Evolutionary conservation across 2,329 filamentous ascomycete genomes (phyloP).

Genomic region (Colletotrichum sp.): DNA sequence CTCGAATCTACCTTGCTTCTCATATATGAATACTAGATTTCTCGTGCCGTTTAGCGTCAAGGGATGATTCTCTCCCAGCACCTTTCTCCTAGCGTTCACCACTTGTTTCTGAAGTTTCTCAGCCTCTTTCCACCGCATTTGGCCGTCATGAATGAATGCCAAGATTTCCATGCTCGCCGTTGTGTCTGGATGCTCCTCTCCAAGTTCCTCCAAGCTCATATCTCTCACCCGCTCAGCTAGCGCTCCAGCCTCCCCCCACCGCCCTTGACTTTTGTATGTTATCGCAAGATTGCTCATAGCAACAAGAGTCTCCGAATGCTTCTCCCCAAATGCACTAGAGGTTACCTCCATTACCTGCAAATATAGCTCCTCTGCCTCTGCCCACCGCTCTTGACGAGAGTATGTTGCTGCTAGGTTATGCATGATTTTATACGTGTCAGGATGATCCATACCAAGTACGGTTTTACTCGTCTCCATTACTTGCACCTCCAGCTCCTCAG

Average conservation of each 20-base stretch:
- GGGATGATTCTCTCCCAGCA: neutral
- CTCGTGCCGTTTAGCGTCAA: fast-evolving
- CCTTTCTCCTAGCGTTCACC: fast-evolving
- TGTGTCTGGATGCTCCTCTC: neutral
- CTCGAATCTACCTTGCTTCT: neutral
- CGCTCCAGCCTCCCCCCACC: neutral
- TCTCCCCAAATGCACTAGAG: neutral
- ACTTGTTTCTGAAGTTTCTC: neutral
- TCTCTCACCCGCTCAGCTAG: neutral
- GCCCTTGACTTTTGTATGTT: neutral
- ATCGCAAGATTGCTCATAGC: neutral
- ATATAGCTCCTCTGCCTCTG: neutral
- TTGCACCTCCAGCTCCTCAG: neutral
- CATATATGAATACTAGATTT: fast-evolving
- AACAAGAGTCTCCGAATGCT: fast-evolving
- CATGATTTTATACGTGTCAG: neutral
- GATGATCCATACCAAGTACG: neutral
- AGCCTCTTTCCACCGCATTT: neutral
- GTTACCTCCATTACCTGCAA: neutral
- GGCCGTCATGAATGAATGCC: fast-evolving
- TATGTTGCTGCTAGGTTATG: neutral
- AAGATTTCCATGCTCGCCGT: neutral
- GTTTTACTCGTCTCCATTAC: neutral
- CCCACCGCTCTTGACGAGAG: neutral
- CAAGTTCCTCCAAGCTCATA: neutral